phyloP scores from a whole-genome alignment of 1,139 yeast genomes.

The Saccharomyces hybrid region DNA sequence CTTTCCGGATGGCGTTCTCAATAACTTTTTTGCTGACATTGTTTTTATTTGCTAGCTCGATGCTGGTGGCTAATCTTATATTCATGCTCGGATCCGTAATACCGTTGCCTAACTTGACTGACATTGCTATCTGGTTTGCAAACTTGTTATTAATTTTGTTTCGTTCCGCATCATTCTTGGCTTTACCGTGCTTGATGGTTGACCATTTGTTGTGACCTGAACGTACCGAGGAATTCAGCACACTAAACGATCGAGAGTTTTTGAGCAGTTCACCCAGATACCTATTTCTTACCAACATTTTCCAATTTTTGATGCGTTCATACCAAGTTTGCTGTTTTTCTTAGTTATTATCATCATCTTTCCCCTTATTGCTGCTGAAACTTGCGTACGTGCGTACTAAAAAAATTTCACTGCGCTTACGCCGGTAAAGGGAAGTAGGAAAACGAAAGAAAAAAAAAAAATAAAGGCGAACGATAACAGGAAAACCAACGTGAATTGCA shows the following conservation, averaged over 20 bases:
- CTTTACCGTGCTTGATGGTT: slow-evolving; percentile 87
- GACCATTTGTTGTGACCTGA: slow-evolving; percentile 90
- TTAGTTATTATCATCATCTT: background rate
- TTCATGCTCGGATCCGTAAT: slow-evolving; percentile 56
- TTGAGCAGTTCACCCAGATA: background rate
- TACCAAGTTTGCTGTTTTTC: background rate
- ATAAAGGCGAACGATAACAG: background rate
- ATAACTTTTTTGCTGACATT: slow-evolving; percentile 80
- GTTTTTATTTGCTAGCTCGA: slow-evolving; percentile 70
- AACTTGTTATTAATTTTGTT: slow-evolving; percentile 64
- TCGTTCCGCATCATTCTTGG: slow-evolving; percentile 78
- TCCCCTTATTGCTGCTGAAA: background rate
- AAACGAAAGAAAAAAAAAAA: background rate
- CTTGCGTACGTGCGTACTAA: background rate
- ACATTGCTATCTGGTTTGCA: slow-evolving; percentile 65
- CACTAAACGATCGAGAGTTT: background rate
- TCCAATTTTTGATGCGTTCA: background rate
- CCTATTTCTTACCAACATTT: background rate
- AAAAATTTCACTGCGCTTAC: background rate
- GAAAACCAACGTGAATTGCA: background rate
- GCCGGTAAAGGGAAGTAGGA: background rate
- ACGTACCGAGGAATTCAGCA: background rate
- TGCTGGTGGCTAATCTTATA: slow-evolving; percentile 61
- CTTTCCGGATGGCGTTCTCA: slow-evolving; percentile 81
- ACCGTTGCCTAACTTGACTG: slow-evolving; percentile 52